Conservation (phyloP, 1,139 yeast species). For the Nakaseomyces bracarensis region DNA sequence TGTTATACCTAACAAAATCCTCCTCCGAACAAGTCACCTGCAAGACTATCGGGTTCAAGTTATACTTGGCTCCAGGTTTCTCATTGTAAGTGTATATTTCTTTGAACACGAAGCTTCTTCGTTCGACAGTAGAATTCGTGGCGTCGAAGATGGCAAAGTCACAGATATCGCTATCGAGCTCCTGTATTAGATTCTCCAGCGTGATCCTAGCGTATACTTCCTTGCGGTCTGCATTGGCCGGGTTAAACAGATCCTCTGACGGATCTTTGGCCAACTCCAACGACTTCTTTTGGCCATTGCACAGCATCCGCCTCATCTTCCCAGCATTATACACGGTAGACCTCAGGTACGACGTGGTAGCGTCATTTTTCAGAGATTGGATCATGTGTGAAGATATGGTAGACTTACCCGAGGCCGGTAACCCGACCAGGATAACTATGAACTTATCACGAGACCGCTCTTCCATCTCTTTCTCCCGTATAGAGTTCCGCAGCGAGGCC, state of each 20-base stretch:
- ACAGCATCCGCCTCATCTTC: constrained; percentile 41
- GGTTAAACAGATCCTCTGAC: constrained; percentile 41
- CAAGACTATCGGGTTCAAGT: constrained; percentile 34
- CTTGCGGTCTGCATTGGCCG: constrained; percentile 41
- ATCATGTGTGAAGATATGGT: constrained; percentile 49
- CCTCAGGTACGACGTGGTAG: constrained; percentile 22
- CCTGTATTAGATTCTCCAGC: constrained; percentile 41
- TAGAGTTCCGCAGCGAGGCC: not conserved
- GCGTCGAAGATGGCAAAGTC: constrained; percentile 66
- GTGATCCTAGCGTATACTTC: constrained; percentile 56
- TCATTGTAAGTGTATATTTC: constrained; percentile 23
- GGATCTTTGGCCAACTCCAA: constrained; percentile 27
- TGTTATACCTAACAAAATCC: constrained; percentile 44
- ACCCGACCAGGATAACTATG: constrained; percentile 50
- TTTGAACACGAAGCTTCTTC: constrained; percentile 38
- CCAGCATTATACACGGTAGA: constrained; percentile 46
- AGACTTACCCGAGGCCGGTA: constrained; percentile 68
- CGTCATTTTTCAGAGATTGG: constrained; percentile 33
- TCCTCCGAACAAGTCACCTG: constrained; percentile 41
- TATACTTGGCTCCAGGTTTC: constrained; percentile 17
- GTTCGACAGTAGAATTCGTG: constrained; percentile 51
- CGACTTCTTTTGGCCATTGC: constrained; percentile 19
- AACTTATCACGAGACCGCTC: constrained; percentile 30
- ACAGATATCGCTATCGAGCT: constrained; percentile 38
- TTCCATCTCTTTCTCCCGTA: constrained; percentile 2